Percentiles rank a stretch among this genome's conserved stretches.
Evolutionary conservation across 768 basidiomycete species (phyloP).

Genomic region (Podaxis sp.): DNA sequence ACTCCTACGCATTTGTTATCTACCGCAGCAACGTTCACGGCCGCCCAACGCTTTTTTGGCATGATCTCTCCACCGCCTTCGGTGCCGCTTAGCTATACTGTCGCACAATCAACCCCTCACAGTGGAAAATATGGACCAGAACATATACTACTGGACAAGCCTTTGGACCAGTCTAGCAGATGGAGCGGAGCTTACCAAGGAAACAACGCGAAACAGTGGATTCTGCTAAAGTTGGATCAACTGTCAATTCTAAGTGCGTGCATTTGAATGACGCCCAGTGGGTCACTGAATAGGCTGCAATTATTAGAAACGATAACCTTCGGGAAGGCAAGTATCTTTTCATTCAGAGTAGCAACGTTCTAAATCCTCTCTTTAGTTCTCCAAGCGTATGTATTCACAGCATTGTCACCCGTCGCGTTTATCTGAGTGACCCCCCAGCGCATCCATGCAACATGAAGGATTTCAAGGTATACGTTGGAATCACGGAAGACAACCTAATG

Average conservation of each 20-base stretch:
- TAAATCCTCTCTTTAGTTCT: constrained; percentile 33
- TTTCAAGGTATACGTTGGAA: constrained; percentile 70
- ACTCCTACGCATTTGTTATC: neutral
- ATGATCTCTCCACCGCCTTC: constrained; percentile 19
- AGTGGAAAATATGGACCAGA: constrained; percentile 69
- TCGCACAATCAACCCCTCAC: constrained; percentile 66
- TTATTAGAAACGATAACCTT: constrained; percentile 70
- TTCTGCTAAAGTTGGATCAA: constrained; percentile 61
- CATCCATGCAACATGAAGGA: constrained; percentile 89
- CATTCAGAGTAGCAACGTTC: constrained; percentile 2
- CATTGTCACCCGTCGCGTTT: neutral
- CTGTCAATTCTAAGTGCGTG: constrained; percentile 66
- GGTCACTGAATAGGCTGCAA: constrained; percentile 1
- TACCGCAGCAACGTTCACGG: neutral
- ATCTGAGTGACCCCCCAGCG: constrained; percentile 38
- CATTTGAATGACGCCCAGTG: constrained; percentile 17
- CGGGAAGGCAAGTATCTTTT: constrained; percentile 60
- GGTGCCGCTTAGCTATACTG: constrained; percentile 43
- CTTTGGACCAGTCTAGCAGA: constrained; percentile 63
- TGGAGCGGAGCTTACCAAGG: constrained; percentile 73
- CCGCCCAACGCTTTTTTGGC: neutral
- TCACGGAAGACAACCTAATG: constrained; percentile 62
- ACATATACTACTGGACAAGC: constrained; percentile 66
- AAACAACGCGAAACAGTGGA: constrained; percentile 61
- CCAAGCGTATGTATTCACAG: constrained; percentile 34